These are phyloP conservation scores for Inga laurina DNA, from an alignment of 306 rosid genomes.

Conservation along the genomic window DNA sequence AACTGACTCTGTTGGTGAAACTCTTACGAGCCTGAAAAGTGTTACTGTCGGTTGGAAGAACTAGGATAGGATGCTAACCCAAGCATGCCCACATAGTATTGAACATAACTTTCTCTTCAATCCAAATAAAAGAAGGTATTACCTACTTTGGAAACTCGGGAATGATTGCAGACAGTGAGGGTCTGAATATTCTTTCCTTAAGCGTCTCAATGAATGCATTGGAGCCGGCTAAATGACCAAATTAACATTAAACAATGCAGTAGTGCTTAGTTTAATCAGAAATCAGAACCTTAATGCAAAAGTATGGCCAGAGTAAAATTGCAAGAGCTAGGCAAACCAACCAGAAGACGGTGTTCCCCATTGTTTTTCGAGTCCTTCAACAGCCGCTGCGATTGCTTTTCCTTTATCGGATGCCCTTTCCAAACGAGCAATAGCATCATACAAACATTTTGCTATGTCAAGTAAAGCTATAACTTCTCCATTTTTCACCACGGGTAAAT, in stretches of 20 bases:
- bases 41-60: conserved; percentile 32
- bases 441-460: conserved; percentile 95
- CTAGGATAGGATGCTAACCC: conserved; percentile 4
- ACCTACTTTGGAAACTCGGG: conserved; percentile 98
- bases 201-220: conserved; percentile 80
- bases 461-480: conserved; percentile 97
- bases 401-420: conserved; percentile 98
- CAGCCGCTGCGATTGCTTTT: conserved; percentile 98
- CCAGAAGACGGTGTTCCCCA: conserved; percentile 82
- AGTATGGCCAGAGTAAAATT: conserved; percentile 7
- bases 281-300: conserved; percentile 14
- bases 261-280: not conserved
- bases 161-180: conserved; percentile 88
- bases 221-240: conserved; percentile 61
- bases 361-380: conserved; percentile 95
- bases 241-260: conserved; percentile 18
- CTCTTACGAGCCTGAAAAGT: conserved; percentile 71
- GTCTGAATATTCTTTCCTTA: conserved; percentile 87
- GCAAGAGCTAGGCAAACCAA: conserved; percentile 42
- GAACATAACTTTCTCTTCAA: conserved; percentile 4
- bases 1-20: conserved; percentile 75
- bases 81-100: not conserved
- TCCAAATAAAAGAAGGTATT: conserved; percentile 54
- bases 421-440: conserved; percentile 97
- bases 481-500: conserved; percentile 95